phyloP scores from a whole-genome alignment of 139 green algal genomes.

The Tetraselmis chui region DNA sequence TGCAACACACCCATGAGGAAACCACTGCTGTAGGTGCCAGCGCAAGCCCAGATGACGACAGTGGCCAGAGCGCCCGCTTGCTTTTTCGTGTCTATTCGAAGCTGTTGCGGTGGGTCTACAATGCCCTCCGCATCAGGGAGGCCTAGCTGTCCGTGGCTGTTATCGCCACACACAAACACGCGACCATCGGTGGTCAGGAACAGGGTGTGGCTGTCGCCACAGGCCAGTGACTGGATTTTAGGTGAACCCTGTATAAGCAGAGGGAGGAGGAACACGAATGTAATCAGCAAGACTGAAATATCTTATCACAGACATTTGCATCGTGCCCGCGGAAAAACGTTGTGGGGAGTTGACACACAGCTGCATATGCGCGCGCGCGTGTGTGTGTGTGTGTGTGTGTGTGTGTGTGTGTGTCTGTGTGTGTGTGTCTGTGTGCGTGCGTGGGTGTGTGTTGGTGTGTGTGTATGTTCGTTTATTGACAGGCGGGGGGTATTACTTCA shows the following conservation, averaged over 20 bases:
- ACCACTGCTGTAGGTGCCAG: conserved; percentile 43
- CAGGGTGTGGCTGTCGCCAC: conserved; percentile 52
- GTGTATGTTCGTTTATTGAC: no score
- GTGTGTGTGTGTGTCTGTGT: no score
- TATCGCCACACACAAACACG: conserved; percentile 58
- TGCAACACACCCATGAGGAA: conserved; percentile 47
- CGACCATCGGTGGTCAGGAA: conserved; percentile 57
- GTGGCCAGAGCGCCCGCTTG: conserved; percentile 16
- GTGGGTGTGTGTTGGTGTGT: no score
- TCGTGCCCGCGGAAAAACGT: no score
- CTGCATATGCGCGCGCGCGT: no score
- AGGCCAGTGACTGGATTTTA: conserved; percentile 30
- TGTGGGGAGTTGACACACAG: no score
- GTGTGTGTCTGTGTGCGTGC: no score
- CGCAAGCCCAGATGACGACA: conserved; percentile 47
- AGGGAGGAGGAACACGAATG: no score
- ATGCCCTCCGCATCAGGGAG: conserved; percentile 11
- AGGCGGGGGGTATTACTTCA: no score
- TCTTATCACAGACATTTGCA: no score
- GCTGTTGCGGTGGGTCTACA: conserved; percentile 12
- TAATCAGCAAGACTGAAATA: no score
- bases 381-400: no score
- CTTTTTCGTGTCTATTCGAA: conserved; percentile 7
- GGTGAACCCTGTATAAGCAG: background rate
- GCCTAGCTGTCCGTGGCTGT: conserved; percentile 44